phyloP scores from a whole-genome alignment of 306 rosid genomes.

The Castanea sativa region DNA sequence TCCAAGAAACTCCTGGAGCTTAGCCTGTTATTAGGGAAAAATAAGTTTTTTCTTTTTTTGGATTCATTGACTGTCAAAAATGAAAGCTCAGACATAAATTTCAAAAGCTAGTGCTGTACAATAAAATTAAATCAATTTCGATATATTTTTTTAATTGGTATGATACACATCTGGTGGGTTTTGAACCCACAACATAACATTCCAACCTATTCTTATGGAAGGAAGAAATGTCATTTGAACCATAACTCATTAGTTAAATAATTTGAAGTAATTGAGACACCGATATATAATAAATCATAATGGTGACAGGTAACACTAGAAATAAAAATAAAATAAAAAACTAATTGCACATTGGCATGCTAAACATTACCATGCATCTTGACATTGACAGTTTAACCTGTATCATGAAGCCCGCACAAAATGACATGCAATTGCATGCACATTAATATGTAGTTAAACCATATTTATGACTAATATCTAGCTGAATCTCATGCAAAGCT shows the following conservation, averaged over 20 bases:
- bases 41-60: neutral
- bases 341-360: neutral
- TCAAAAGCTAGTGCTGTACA: neutral
- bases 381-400: neutral
- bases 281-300: neutral
- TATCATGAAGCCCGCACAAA: neutral
- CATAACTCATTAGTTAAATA: no score
- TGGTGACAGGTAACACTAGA: neutral
- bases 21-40: slow-evolving; percentile 53
- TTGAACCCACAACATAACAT: no score
- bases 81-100: neutral
- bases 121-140: neutral
- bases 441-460: neutral
- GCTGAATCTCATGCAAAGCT: neutral
- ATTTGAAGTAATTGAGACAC: neutral
- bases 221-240: no score
- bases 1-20: slow-evolving; percentile 92
- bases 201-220: no score
- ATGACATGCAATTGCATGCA: neutral
- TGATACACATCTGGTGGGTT: no score
- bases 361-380: neutral
- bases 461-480: neutral
- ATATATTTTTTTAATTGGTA: no score
- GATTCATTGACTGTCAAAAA: neutral
- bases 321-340: no score